Evolutionary conservation across 1,284 basidiomycete genomes (phyloP), one percentile per base, ranked within the genome.

Genomic region (Ganoderma leucocontextum): DNA sequence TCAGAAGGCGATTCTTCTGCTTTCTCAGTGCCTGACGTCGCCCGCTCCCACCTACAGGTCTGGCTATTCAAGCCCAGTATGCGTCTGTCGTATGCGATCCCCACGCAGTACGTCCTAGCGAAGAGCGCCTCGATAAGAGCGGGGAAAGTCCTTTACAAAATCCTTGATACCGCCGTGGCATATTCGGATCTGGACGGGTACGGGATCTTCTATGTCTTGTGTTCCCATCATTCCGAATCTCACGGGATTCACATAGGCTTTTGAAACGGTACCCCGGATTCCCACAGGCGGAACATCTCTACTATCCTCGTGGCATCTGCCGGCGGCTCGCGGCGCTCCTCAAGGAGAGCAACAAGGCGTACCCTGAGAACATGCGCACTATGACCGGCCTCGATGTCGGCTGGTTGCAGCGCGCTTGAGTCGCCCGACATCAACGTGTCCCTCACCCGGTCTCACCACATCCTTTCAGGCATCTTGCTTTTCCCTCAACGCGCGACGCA

Each of bases 31-130:
- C 47, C 62, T 62, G 29, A 70, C 39, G 2, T 36, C 1, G 62
- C 29, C 12, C 47, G 49, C 25, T 38, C 39, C 58, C 38, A 42
- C 25, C 19, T 33, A 41, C 66, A 94, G 93, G 83, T 96, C 13
- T 97, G 95, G 95, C 78, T 97, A 25, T 97, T 97, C 86, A 97
- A 96, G 78, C 95, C 95, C 0, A 89, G 85, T 68, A 89, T 97
- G 72, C 87, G 88, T 13, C 80, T 97, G 36, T 87, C 94, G 1
- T 96, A 95, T 77, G 84, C 85, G 58, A 84, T 86, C 5, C 81
- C 86, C 7, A 81, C 81, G 19, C 83, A 85, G 25, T 89, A 87
- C 67, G 78, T 87, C 6, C 83, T 94, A 39, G 87, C 91, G 8
- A 87, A 87, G 77, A 86, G 80, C 62, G 91, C 85, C 9, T 87